Percentiles rank a stretch among this genome's conserved stretches.
phyloP scores from a whole-genome alignment of 768 basidiomycete species.

The Trichaptum fuscoviolaceum region DNA sequence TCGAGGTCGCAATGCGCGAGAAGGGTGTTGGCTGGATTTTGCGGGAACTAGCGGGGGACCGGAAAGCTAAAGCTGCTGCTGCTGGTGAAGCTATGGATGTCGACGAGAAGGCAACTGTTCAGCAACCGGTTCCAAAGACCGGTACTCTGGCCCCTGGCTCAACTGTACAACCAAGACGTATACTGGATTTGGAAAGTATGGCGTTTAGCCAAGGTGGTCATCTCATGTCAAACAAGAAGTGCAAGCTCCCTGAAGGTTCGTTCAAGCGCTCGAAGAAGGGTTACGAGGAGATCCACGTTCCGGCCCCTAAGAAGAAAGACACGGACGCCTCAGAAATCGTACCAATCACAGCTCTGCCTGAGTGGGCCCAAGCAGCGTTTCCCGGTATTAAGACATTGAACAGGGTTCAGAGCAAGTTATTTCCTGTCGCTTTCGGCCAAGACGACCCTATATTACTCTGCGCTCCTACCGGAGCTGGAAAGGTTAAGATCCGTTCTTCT shows the following conservation, averaged over 20 bases:
- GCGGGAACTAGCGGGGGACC: constrained; percentile 79
- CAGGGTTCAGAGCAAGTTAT: constrained; percentile 89
- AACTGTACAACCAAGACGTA: constrained; percentile 76
- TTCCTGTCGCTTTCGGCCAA: constrained; percentile 87
- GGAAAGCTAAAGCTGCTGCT: constrained; percentile 48
- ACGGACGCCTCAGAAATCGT: constrained; percentile 63
- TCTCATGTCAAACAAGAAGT: constrained; percentile 98
- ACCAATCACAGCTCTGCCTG: constrained; percentile 65
- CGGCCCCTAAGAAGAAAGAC: constrained; percentile 79
- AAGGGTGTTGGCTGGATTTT: constrained; percentile 96
- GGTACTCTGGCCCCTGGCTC: constrained; percentile 87
- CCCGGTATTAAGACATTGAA: constrained; percentile 73
- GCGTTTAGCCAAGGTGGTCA: constrained; percentile 96
- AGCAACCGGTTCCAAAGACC: constrained; percentile 59
- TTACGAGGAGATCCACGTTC: constrained; percentile 97
- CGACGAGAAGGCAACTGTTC: constrained; percentile 46
- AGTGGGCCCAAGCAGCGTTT: constrained; percentile 88
- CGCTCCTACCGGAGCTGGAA: constrained; percentile 97
- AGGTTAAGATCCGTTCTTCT: constrained; percentile 44
- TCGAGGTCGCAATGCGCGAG: constrained; percentile 98
- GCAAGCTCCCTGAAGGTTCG: constrained; percentile 94
- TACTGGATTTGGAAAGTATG: constrained; percentile 88
- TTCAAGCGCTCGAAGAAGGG: constrained; percentile 97
- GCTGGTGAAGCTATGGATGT: constrained; percentile 71
- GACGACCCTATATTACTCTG: constrained; percentile 95